Conservation (phyloP, 208 protist genomes). For the Crithidia sp. region DNA sequence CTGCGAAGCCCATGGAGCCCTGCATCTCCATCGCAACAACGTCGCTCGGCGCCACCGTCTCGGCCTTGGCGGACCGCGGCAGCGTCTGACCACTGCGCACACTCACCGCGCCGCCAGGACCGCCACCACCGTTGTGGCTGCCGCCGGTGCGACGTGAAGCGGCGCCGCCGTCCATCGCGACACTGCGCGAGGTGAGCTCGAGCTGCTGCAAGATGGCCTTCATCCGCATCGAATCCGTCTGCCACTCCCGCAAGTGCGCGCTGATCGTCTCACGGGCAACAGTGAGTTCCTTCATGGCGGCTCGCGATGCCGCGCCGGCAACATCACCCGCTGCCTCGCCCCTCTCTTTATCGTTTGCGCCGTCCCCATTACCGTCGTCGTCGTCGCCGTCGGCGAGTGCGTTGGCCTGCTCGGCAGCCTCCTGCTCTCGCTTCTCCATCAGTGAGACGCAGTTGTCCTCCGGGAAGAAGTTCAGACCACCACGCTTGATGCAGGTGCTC, state of each 20-base stretch:
- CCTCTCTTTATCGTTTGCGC: neutral
- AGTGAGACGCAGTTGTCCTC: conserved; percentile 66
- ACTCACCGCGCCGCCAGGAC: conserved; percentile 2
- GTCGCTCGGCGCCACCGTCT: conserved; percentile 10
- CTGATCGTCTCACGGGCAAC: conserved; percentile 41
- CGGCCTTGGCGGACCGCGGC: conserved; percentile 11
- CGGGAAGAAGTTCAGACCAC: conserved; percentile 83
- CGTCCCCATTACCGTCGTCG: conserved; percentile 3
- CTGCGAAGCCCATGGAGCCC: neutral
- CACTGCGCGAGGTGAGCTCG: conserved; percentile 41
- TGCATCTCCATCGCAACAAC: conserved; percentile 9
- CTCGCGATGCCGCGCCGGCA: conserved; percentile 9
- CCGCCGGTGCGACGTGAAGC: neutral
- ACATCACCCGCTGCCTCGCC: neutral
- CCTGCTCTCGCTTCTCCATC: conserved; percentile 27
- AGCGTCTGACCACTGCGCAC: conserved; percentile 9
- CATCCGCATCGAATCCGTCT: conserved; percentile 38
- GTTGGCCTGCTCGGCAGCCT: conserved; percentile 8
- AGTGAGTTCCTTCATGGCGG: conserved; percentile 42
- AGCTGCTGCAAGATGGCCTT: conserved; percentile 58
- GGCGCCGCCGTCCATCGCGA: neutral
- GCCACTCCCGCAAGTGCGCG: conserved; percentile 39
- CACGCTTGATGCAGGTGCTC: conserved; percentile 46
- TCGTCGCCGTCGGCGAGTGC: conserved; percentile 36
- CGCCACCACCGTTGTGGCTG: neutral